A percentile compares a stretch with the other conserved stretches of the same genome.
Conservation (phyloP, 2,329 filamentous ascomycete genomes). For the Curvularia sp. region DNA sequence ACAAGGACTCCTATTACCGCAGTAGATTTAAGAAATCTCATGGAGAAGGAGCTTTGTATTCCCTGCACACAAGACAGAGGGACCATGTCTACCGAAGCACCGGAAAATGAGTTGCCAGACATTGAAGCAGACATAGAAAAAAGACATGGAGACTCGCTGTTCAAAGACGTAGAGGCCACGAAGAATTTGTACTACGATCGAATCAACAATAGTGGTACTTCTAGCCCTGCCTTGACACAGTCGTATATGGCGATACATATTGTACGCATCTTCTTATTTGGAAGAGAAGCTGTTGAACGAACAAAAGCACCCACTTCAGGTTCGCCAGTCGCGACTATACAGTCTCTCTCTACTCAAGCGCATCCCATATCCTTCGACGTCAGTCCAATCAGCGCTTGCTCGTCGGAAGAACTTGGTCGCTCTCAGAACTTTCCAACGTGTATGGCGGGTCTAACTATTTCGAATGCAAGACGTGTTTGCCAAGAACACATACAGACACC, state of each 20-base stretch:
- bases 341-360: background rate
- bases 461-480: background rate
- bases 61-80: no score
- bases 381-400: background rate
- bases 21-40: constrained; percentile 1
- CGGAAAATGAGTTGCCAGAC: background rate
- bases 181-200: constrained; percentile 6
- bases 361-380: background rate
- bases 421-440: background rate
- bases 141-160: constrained; percentile 4
- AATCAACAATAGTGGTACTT: background rate
- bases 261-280: constrained; percentile 9
- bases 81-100: background rate
- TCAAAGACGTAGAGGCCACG: background rate
- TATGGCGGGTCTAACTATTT: background rate
- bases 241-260: constrained; percentile 7
- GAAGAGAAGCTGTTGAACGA: background rate
- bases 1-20: constrained; percentile 3
- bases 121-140: background rate
- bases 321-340: background rate
- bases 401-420: background rate
- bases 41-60: background rate
- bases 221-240: background rate
- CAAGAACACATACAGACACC: background rate
- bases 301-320: background rate